Evolutionary conservation across 2,329 filamentous ascomycete genomes (phyloP).

Genomic region (Thielaviopsis populi): DNA sequence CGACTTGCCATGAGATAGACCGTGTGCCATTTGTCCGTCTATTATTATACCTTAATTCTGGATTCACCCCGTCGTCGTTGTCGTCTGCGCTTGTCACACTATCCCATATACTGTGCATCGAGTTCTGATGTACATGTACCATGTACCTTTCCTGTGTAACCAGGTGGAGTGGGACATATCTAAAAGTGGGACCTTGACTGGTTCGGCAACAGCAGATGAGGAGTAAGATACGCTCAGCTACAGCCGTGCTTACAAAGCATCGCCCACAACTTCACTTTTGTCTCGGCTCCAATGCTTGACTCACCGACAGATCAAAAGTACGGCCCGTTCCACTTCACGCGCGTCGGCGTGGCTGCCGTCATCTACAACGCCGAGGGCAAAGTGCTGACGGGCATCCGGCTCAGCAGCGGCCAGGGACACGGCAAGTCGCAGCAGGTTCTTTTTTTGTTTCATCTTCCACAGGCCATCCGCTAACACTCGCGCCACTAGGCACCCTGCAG

Average conservation of each 20-base stretch:
- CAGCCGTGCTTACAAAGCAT: no score
- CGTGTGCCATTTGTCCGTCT: background rate
- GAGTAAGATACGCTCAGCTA: no score
- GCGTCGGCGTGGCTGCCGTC: conserved; percentile 36
- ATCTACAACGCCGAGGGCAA: conserved; percentile 30
- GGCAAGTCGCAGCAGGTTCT: conserved; percentile 24
- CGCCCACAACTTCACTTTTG: background rate
- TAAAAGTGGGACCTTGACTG: no score
- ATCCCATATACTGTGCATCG: no score
- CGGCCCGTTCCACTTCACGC: conserved; percentile 23
- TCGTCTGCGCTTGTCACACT: background rate
- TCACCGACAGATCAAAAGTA: background rate
- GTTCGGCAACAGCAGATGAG: no score
- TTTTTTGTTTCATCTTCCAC: no score
- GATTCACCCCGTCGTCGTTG: background rate
- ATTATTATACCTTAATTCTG: background rate
- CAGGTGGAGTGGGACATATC: no score
- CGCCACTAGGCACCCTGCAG: conserved; percentile 40
- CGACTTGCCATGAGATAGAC: background rate
- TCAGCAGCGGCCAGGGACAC: conserved; percentile 31
- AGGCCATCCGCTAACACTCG: background rate
- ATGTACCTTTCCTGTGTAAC: no score
- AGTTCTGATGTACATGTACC: no score
- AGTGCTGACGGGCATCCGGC: conserved; percentile 34
- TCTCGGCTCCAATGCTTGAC: background rate